Evolutionary conservation across 768 basidiomycete genomes (phyloP), one percentile per base, ranked within the genome.

Genomic region (Tylopilus rubrobrunneus): DNA sequence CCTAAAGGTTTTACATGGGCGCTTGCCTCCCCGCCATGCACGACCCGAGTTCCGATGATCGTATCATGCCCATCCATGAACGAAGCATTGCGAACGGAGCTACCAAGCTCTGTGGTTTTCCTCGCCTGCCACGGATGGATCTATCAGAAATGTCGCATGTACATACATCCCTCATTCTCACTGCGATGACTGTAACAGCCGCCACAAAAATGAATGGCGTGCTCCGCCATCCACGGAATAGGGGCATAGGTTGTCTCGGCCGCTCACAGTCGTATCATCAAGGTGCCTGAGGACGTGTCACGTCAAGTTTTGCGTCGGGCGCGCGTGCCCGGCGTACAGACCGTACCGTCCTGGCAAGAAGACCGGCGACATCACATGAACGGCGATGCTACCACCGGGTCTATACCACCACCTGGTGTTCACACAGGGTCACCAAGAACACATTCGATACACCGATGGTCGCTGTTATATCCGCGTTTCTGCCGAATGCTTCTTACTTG

Each of bases 191-290:
- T 21, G 31, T 25, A 7, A 33, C 19, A 19, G 19, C 19, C 19
- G 23, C 39, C 39, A 46, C 25, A 41, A 21, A 33, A 47, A 25
- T 39, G 10, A 14, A 14, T 21, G 48, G 36, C 34, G 23, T 19
- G 21, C 29, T 39, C 62, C 51, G 53, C 27, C 11, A 17, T 29
- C 11, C 27, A 27, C 60, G 62, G 62, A 36, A 9, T 28, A 6
- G 17, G 34, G 4, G 51, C 31, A 53, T 33, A 47, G 53, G 51
- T 51, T 53, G 48, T 3, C 23, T 36, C 34, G 33, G 34, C 25
- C 28, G 14, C 28, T 31, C 21, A 7, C 31, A 29, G 5, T 21
- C 19, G n/a, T 7, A 3, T 42, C 36, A 23, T 27, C 7, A 11
- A 45, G 39, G 49, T 59, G 33, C 61, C 52, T 55, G 43, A 36